phyloP scores from a whole-genome alignment of 2,329 filamentous ascomycete species.

The Colletotrichum brevisporum region DNA sequence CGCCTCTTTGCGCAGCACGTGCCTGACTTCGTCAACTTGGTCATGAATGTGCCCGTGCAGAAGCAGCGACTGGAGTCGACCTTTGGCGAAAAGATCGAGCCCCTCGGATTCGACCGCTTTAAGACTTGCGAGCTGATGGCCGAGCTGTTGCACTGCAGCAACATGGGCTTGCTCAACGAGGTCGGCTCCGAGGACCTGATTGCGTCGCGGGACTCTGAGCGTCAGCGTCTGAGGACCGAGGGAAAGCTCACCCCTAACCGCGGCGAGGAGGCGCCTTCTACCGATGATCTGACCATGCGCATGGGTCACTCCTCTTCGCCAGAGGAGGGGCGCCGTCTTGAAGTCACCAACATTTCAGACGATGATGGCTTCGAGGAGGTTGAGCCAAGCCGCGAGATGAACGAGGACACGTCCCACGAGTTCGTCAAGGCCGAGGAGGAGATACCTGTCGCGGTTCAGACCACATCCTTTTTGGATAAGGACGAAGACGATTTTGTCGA shows the following conservation, averaged over 20 bases:
- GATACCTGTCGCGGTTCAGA: conserved; percentile 49
- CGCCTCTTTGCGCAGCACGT: conserved; percentile 92
- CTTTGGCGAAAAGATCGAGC: conserved; percentile 92
- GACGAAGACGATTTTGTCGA: conserved; percentile 84
- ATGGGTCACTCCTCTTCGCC: conserved; percentile 60
- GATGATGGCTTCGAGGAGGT: conserved; percentile 97
- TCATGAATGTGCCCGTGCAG: conserved; percentile 82
- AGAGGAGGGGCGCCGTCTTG: conserved; percentile 78
- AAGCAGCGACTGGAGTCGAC: conserved; percentile 85
- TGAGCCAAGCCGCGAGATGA: conserved; percentile 75
- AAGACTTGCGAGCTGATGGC: conserved; percentile 99
- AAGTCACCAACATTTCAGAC: conserved; percentile 85
- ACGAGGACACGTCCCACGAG: conserved; percentile 80
- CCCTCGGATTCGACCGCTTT: conserved; percentile 96
- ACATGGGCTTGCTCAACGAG: conserved; percentile 97
- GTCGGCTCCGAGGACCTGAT: conserved; percentile 91
- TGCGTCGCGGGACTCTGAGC: conserved; percentile 81
- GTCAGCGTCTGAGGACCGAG: conserved; percentile 82
- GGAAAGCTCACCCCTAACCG: conserved; percentile 71
- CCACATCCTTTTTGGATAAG: conserved; percentile 56
- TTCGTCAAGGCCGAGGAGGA: conserved; percentile 74
- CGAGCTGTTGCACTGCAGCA: conserved; percentile 96
- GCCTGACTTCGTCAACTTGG: conserved; percentile 92
- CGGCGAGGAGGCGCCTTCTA: conserved; percentile 59
- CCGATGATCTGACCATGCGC: conserved; percentile 76